Evolutionary conservation across 345 rosid genomes (phyloP).

Genomic region (Acer yangbiense): DNA sequence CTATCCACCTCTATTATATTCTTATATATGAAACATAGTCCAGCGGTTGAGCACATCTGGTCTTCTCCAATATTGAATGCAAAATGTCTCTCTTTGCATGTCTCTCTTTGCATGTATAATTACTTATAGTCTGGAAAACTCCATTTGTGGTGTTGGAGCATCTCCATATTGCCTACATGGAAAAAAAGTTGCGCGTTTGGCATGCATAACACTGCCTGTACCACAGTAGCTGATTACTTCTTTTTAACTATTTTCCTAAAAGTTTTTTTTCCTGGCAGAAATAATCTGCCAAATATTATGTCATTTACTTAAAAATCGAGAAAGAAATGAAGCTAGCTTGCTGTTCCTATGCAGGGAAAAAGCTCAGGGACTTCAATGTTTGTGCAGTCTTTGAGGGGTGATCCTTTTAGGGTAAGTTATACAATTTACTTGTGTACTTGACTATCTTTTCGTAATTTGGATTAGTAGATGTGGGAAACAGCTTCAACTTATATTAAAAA

Average conservation of each 20-base stretch:
- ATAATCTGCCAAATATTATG: background rate
- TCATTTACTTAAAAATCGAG: background rate
- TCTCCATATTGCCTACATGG: background rate
- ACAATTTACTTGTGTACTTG: background rate
- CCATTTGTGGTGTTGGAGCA: background rate
- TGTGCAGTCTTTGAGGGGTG: slow-evolving; percentile 94
- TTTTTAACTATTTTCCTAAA: background rate
- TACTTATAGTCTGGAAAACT: slow-evolving; percentile 3
- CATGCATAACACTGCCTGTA: background rate
- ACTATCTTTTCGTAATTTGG: background rate
- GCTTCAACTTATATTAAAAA: background rate
- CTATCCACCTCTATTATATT: background rate
- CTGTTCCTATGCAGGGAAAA: slow-evolving; percentile 54
- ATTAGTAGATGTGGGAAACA: background rate
- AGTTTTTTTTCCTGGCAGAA: background rate
- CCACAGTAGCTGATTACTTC: background rate
- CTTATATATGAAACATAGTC: slow-evolving; percentile 7
- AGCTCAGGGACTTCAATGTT: slow-evolving; percentile 67
- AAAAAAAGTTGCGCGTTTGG: background rate
- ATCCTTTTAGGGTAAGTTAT: slow-evolving; percentile 81
- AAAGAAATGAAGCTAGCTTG: slow-evolving; percentile 13
- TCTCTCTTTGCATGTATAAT: background rate
- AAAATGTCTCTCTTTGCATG: background rate
- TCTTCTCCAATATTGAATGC: background rate
- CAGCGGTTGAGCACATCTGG: background rate